phyloP scores from a whole-genome alignment of 2,329 filamentous ascomycete genomes.

The Gyromitra esculenta region DNA sequence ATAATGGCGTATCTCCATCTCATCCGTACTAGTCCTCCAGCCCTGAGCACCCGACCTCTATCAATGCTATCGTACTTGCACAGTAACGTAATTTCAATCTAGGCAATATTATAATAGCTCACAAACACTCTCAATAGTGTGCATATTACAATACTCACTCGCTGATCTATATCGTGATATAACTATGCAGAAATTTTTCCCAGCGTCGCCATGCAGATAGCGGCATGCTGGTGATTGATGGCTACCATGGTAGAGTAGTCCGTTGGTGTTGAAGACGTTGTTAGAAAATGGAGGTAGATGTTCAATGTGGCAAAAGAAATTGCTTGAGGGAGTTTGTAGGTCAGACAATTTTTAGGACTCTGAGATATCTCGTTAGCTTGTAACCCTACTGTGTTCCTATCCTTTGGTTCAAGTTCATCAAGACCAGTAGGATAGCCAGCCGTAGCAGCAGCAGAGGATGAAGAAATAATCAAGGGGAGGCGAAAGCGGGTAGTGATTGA shows the following conservation, averaged over 20 bases:
- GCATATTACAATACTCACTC: slow-evolving; percentile 1
- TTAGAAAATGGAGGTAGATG: not conserved
- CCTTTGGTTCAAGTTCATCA: not conserved
- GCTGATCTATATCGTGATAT: not conserved
- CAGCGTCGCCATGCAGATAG: not conserved
- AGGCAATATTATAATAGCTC: not conserved
- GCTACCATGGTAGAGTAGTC: not conserved
- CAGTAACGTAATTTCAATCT: not conserved
- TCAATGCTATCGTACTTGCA: not conserved
- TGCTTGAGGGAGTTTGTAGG: not conserved
- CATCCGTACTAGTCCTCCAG: not conserved
- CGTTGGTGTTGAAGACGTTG: not conserved
- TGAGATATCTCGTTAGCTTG: not conserved
- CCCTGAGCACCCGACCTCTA: not conserved
- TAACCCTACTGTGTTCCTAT: not conserved
- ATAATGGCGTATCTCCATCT: slow-evolving; percentile 5
- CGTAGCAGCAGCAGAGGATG: not conserved
- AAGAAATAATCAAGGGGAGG: too few relatives aligned
- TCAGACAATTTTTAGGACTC: not conserved
- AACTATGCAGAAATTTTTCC: not conserved
- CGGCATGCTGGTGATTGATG: not conserved
- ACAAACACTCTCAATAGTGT: not conserved
- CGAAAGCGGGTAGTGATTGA: too few relatives aligned
- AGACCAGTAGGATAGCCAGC: not conserved
- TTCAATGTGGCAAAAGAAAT: not conserved